Base-by-base conservation (phyloP, 371 early-diverging fungal genomes). In the Mortierella sp. region DNA sequence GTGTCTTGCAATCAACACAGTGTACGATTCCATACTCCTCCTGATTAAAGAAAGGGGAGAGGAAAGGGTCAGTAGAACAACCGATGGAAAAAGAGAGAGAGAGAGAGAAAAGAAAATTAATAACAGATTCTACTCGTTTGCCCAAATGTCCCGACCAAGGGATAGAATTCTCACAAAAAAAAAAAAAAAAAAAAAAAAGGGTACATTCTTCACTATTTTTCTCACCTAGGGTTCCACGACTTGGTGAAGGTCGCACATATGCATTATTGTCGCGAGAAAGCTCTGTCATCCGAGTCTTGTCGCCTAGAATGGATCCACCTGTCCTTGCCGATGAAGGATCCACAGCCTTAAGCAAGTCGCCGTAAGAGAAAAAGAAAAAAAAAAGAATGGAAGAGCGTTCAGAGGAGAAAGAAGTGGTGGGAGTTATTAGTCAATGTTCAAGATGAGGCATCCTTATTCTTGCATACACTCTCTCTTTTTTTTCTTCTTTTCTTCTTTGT, bases 271-370 rank as follows among this genome's bases (percentile, higher is more conserved):
- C 66, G 7, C 84, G 75, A 1, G 92, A 90, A 11, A 93, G 82
- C 16, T 85, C 82, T 19, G 86, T 84, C 94, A 94, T 94, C 14
- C 94, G 77, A 18, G 94, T 94, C 74, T 93, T 94, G 84, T 94
- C 94, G 50, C 94, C 94, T 18, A 94, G 76, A 57, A 93, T 92
- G 18, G 92, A 92, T 11, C 94, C 94, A 59, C 94, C 94, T 7
- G 94, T 91, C 37, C 89, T 70, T 0, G 90, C 62, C 15, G 92
- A 92, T 18, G 92, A 92, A 21, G 94, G 94, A 74, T 94, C 94
- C 4, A 94, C 92, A 5, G 94, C 94, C 91, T 91, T 4, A 12
- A 9, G 47, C 18, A n/a, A n/a, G n/a, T n/a, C n/a, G n/a, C n/a
- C n/a, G n/a, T 15, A 43, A 26, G 25, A 52, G n/a, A 26, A 18